These are phyloP conservation scores for Zarea fungicola DNA, from an alignment of 2,329 filamentous ascomycete species.

Conservation along the genomic window DNA sequence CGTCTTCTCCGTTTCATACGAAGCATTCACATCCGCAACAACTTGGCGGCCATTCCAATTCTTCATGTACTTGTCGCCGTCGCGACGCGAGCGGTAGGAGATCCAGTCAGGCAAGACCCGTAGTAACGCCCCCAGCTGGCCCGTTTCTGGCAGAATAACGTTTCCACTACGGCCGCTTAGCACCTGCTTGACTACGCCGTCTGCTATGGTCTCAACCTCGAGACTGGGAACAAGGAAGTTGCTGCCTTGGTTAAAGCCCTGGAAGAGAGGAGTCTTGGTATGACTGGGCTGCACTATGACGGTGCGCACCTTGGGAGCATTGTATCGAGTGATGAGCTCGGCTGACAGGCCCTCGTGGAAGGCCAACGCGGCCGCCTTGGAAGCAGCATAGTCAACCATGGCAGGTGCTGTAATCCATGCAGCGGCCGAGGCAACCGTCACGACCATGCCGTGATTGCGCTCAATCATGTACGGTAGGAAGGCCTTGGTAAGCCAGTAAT, in stretches of 20 bases:
- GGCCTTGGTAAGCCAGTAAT: constrained; percentile 60
- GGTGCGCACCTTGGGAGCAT: constrained; percentile 59
- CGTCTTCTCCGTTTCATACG: constrained; percentile 26
- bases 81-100: constrained; percentile 45
- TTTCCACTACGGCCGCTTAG: constrained; percentile 43
- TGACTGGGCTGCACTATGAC: constrained; percentile 55
- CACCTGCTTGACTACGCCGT: constrained; percentile 45
- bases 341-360: constrained; percentile 63
- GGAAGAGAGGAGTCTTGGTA: constrained; percentile 32
- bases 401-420: constrained; percentile 55
- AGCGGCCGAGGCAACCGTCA: constrained; percentile 63
- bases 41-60: constrained; percentile 44
- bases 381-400: constrained; percentile 63
- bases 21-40: constrained; percentile 37
- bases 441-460: constrained; percentile 65
- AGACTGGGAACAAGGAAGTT: constrained; percentile 30
- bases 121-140: constrained; percentile 35
- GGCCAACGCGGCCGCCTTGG: constrained; percentile 60
- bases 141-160: constrained; percentile 41
- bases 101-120: constrained; percentile 59
- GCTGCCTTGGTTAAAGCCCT: constrained; percentile 51
- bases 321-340: constrained; percentile 55
- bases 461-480: constrained; percentile 63
- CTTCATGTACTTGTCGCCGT: constrained; percentile 35
- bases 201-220: constrained; percentile 37